Base-by-base conservation (phyloP, 306 rosid species). In the Quercus rubra region DNA sequence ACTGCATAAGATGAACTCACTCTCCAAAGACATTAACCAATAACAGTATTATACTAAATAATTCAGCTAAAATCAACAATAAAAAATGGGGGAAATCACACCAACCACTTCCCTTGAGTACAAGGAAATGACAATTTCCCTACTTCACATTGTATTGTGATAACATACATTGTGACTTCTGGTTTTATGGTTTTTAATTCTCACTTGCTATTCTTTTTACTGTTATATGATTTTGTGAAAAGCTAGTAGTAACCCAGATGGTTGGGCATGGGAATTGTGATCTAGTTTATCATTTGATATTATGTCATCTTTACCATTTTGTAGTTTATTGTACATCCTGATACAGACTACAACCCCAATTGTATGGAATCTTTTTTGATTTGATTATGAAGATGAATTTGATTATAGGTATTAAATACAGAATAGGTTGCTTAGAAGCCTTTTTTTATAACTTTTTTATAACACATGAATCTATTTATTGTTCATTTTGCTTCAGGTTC, bases 401-500 rank as follows among this genome's bases (percentile, higher is more conserved):
- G 70, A 7, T 67, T 67, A 17, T 33, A 31, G 71, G 7, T 21
- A 30, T 63, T 18, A 31, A 31, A 3, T 66, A 14, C 14, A 3
- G 1, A 66, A 58, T 58, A 66, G 51, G 79, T 19, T 74, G 73
- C 21, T 74, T 56, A 51, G 13, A 63, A 74, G 41, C 79, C 78
- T 71, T 69, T 80, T 31, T 28, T 31, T 33, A 31, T 4, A 5
- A 1, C 2, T 5, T 35, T 35, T 35, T 35, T 6, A 35, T 69
- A 31, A 57, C 9, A 71, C 58, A 57, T 10, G 69, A 69, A 62
- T 81, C 82, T 77, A 58, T 80, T 61, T 28, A n/a, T 78, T 83
- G 73, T 46, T 82, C 67, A 38, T 72, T 73, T 86, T 85, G 81
- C 73, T 79, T 83, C 88, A 94, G 99, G 97, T 94, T 84, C 99